A percentile compares a stretch with the other conserved stretches of the same genome.
These are phyloP conservation scores for Picochlorum sp. DNA, from an alignment of 139 green algal genomes.

Conservation along the genomic window DNA sequence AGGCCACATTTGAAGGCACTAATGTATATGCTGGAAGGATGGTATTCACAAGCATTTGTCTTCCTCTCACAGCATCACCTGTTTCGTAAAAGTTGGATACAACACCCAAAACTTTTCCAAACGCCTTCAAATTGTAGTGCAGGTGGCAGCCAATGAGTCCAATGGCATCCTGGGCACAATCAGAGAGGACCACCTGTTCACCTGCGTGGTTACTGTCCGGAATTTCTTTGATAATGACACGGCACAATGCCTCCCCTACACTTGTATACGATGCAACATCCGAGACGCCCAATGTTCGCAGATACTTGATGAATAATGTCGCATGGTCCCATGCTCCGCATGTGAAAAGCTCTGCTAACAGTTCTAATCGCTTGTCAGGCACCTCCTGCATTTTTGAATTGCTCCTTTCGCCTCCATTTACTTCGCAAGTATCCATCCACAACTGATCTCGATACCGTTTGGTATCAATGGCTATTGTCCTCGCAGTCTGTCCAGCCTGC, in stretches of 20 bases:
- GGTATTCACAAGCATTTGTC: constrained; percentile 30
- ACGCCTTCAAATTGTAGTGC: constrained; percentile 17
- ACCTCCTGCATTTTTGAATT: background rate
- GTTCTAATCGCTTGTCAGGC: constrained; percentile 40
- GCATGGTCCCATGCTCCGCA: constrained; percentile 32
- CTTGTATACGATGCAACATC: constrained; percentile 29
- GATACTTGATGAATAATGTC: constrained; percentile 26
- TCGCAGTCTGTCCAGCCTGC: constrained; percentile 23
- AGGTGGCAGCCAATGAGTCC: constrained; percentile 22
- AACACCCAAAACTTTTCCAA: constrained; percentile 4
- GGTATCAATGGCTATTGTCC: constrained; percentile 41
- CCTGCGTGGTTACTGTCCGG: constrained; percentile 1
- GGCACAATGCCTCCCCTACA: constrained; percentile 34
- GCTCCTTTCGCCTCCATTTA: too few relatives aligned
- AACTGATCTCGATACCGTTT: background rate
- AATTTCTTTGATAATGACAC: constrained; percentile 8
- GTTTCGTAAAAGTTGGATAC: background rate
- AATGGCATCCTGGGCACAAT: constrained; percentile 25
- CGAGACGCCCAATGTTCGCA: constrained; percentile 26
- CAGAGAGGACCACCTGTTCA: background rate
- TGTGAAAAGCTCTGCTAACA: constrained; percentile 42
- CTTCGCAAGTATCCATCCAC: too few relatives aligned
- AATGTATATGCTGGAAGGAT: constrained; percentile 58
- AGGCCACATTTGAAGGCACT: constrained; percentile 38
- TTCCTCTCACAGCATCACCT: background rate